These are phyloP conservation scores for Candida cerambycidarum DNA, from an alignment of 805 yeast genomes.

Conservation along the genomic window DNA sequence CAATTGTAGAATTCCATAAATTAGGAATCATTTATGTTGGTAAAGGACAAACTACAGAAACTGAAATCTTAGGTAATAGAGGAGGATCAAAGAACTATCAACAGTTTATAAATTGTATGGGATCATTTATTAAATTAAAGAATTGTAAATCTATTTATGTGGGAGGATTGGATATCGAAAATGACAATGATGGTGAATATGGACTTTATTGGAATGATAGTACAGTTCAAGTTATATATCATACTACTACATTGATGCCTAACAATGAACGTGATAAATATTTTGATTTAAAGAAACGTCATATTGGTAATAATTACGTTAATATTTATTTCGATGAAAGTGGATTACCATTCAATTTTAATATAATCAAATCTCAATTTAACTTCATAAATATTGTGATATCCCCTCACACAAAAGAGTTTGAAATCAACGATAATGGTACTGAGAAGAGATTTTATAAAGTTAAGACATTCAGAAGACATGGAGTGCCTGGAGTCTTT, in stretches of 20 bases:
- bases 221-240: constrained; percentile 70
- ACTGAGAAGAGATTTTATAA: constrained; percentile 42
- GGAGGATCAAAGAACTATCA: constrained; percentile 66
- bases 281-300: constrained; percentile 67
- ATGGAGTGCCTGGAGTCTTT: constrained; percentile 74
- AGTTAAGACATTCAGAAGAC: constrained; percentile 62
- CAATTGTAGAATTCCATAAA: constrained; percentile 75
- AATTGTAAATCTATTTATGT: constrained; percentile 55
- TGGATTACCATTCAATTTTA: constrained; percentile 62
- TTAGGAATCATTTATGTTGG: constrained; percentile 77
- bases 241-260: constrained; percentile 83
- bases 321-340: constrained; percentile 81
- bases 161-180: constrained; percentile 77
- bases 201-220: constrained; percentile 74
- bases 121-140: constrained; percentile 57
- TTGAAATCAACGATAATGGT: constrained; percentile 9
- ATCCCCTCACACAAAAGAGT: constrained; percentile 50
- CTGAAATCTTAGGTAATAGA: constrained; percentile 61
- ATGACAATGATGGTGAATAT: constrained; percentile 71
- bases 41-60: constrained; percentile 61
- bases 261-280: constrained; percentile 39
- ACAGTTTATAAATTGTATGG: constrained; percentile 57
- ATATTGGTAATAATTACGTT: constrained; percentile 83
- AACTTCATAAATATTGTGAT: constrained; percentile 80
- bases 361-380: constrained; percentile 72